Conservation (phyloP, 2,329 filamentous ascomycete genomes). For the Trichoderma polysporum region DNA sequence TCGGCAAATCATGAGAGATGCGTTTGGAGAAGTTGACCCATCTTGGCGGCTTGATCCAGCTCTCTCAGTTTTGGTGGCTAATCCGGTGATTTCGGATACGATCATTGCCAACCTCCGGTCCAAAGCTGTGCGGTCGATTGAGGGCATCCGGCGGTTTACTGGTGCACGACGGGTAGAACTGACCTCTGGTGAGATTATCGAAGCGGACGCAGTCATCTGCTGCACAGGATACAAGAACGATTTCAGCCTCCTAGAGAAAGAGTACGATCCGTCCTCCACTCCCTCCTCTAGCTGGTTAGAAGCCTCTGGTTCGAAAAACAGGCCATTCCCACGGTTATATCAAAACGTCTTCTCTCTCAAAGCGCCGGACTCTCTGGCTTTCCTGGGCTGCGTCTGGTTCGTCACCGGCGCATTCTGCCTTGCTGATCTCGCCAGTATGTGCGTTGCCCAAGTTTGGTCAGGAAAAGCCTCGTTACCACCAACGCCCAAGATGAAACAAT, state of each 20-base stretch:
- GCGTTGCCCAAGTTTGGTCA: conserved; percentile 31
- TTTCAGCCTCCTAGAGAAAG: conserved; percentile 28
- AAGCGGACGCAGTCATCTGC: conserved; percentile 37
- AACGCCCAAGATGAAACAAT: conserved; percentile 34
- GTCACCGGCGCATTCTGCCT: conserved; percentile 29
- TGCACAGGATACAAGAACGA: conserved; percentile 40
- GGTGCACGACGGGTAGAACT: conserved; percentile 32
- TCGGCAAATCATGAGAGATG: conserved; percentile 23
- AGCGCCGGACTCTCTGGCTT: conserved; percentile 43
- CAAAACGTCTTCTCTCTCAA: conserved; percentile 45
- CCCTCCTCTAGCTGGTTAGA: conserved; percentile 23
- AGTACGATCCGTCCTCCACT: conserved; percentile 23
- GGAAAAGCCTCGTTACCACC: conserved; percentile 34
- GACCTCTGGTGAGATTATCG: conserved; percentile 31
- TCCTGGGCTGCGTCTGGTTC: conserved; percentile 32
- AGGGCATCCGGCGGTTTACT: conserved; percentile 28
- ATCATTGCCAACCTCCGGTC: conserved; percentile 37
- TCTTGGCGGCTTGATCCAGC: conserved; percentile 31
- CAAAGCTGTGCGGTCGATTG: conserved; percentile 37
- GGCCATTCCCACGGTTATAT: conserved; percentile 39
- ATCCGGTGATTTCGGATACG: conserved; percentile 32
- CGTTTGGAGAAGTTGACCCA: conserved; percentile 27
- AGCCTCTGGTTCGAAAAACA: conserved; percentile 26
- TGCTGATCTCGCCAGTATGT: conserved; percentile 34
- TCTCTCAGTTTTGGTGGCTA: conserved; percentile 29